phyloP scores from a whole-genome alignment of 2,329 filamentous ascomycete species.

The Lanzia echinophila region DNA sequence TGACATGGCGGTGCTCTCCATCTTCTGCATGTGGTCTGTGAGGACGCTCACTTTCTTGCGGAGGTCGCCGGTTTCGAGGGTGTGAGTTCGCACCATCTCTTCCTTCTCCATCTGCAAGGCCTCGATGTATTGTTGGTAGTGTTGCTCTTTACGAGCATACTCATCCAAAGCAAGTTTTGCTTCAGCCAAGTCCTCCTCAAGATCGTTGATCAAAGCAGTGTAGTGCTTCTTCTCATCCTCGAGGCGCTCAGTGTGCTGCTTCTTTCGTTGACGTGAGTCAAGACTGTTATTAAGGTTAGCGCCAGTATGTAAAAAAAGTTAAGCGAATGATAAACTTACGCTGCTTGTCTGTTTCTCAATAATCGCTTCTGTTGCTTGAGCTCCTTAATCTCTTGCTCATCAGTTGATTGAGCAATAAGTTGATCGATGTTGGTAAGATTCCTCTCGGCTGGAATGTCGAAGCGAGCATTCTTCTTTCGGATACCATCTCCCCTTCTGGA shows the following conservation, averaged over 20 bases:
- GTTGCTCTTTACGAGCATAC: conserved; percentile 65
- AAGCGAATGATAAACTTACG: conserved; percentile 53
- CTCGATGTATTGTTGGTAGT: conserved; percentile 69
- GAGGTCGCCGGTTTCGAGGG: conserved; percentile 81
- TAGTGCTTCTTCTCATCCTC: conserved; percentile 96
- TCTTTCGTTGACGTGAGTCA: conserved; percentile 95
- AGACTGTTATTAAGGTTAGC: conserved; percentile 49
- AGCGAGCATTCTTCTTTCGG: conserved; percentile 97
- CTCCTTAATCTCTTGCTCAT: conserved; percentile 94
- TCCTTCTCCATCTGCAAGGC: conserved; percentile 80
- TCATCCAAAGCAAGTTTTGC: conserved; percentile 65
- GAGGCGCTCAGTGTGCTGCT: conserved; percentile 92
- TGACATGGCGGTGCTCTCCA: conserved; percentile 55
- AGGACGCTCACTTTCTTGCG: conserved; percentile 88
- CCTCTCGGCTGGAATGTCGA: conserved; percentile 91
- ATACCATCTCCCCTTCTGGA: conserved; percentile 50
- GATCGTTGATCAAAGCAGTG: conserved; percentile 64
- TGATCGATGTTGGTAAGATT: conserved; percentile 93
- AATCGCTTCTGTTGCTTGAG: conserved; percentile 97
- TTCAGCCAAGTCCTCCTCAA: conserved; percentile 70
- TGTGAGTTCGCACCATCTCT: conserved; percentile 81
- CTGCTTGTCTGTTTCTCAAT: conserved; percentile 90
- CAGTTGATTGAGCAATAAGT: conserved; percentile 78
- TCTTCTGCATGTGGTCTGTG: conserved; percentile 61
- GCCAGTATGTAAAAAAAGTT: conserved; percentile 9